Conservation (phyloP, 2,329 filamentous ascomycete species). For the Dissoconium aciculare region DNA sequence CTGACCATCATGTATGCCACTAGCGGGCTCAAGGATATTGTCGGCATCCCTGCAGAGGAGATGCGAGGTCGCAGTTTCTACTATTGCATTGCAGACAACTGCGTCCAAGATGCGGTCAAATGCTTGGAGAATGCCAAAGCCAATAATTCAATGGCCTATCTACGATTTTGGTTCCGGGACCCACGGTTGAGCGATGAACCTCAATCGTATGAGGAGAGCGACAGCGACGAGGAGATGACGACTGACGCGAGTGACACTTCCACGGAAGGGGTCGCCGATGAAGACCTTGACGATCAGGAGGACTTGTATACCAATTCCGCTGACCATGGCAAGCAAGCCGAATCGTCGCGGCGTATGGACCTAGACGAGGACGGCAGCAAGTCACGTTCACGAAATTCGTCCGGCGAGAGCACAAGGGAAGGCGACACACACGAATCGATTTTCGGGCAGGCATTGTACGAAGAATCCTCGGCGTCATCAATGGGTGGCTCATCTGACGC, state of each 20-base stretch:
- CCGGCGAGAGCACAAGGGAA: slow-evolving; percentile 31
- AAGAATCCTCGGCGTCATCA: slow-evolving; percentile 26
- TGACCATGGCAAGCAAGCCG: no score
- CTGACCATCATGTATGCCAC: slow-evolving; percentile 79
- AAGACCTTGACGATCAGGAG: slow-evolving; percentile 13
- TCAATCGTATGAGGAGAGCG: slow-evolving; percentile 15
- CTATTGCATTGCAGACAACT: slow-evolving; percentile 67
- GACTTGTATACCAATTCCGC: slow-evolving; percentile 8
- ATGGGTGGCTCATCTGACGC: slow-evolving; percentile 15
- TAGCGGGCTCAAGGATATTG: slow-evolving; percentile 56
- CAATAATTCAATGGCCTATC: slow-evolving; percentile 80
- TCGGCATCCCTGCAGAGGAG: slow-evolving; percentile 55
- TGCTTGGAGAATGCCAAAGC: slow-evolving; percentile 75
- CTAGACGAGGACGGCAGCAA: slow-evolving; percentile 9
- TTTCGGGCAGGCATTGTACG: slow-evolving; percentile 27
- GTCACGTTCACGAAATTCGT: slow-evolving; percentile 27
- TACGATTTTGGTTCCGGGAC: slow-evolving; percentile 73
- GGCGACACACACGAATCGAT: slow-evolving; percentile 28
- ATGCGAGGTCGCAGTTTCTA: slow-evolving; percentile 72
- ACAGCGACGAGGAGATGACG: slow-evolving; percentile 33
- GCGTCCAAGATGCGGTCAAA: slow-evolving; percentile 58
- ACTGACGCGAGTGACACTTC: slow-evolving; percentile 29
- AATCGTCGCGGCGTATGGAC: slow-evolving; percentile 24
- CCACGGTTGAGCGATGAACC: slow-evolving; percentile 40
- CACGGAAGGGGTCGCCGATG: slow-evolving; percentile 29